Percentiles rank a stretch among this genome's conserved stretches.
Conservation (phyloP, 306 rosid genomes). For the Parietaria judaica region DNA sequence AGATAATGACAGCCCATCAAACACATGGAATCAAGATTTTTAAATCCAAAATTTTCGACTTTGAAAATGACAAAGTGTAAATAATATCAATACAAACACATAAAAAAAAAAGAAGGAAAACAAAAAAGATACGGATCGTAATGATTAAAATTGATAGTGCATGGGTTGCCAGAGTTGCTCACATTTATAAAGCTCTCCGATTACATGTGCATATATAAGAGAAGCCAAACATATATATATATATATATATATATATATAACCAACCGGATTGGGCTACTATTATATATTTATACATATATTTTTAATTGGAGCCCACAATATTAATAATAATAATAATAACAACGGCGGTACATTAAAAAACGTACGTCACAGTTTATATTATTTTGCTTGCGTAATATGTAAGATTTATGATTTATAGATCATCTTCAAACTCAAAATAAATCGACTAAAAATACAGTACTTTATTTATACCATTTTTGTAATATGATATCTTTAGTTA, state of each 20-base stretch:
- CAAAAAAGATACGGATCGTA: not conserved
- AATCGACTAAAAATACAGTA: too few species aligned
- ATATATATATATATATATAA: not conserved
- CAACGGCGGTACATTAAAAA: too few species aligned
- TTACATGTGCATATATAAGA: not conserved
- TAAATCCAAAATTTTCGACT: not conserved
- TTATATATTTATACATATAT: not conserved
- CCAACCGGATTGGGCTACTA: not conserved
- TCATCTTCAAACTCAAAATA: too few species aligned
- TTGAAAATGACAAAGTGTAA: not conserved
- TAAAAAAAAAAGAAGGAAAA: not conserved
- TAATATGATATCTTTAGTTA: too few species aligned
- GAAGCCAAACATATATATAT: not conserved
- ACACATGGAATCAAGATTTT: not conserved
- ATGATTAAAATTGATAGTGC: conserved; percentile 1
- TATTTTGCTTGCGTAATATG: too few species aligned
- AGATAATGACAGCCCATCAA: conserved; percentile 7
- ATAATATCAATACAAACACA: too few species aligned
- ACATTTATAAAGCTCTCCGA: conserved; percentile 4
- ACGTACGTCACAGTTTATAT: too few species aligned
- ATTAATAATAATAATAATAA: not conserved
- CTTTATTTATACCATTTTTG: too few species aligned
- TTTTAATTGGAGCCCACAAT: not conserved
- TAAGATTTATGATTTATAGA: too few species aligned
- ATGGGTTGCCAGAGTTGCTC: not conserved